Percentiles rank a stretch among this genome's conserved stretches.
These are phyloP conservation scores for Solanum chiquidenum DNA, from an alignment of 257 asterid genomes.

Conservation along the genomic window DNA sequence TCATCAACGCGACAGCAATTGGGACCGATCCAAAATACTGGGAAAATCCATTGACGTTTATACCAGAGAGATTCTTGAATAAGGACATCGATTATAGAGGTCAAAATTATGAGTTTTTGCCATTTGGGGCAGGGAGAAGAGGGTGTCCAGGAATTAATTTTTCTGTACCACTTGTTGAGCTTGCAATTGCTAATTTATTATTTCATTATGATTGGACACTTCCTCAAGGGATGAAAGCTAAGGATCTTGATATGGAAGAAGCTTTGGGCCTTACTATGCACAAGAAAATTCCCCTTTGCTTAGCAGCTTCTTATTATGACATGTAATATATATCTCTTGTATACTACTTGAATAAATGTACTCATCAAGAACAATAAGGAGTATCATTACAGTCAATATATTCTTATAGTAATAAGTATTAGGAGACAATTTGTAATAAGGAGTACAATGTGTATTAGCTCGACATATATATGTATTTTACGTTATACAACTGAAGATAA, in stretches of 20 bases:
- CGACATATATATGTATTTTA: too few species aligned
- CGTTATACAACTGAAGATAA: neutral
- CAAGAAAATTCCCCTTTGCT: slow-evolving; percentile 33
- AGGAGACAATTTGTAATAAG: neutral
- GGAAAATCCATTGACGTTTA: slow-evolving; percentile 19
- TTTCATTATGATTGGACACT: slow-evolving; percentile 30
- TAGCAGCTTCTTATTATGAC: slow-evolving; percentile 6
- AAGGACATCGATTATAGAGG: slow-evolving; percentile 26
- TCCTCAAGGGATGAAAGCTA: slow-evolving; percentile 12
- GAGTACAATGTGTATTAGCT: neutral
- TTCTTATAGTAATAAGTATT: neutral
- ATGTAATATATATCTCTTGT: neutral
- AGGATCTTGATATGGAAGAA: slow-evolving; percentile 43
- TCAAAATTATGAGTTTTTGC: slow-evolving; percentile 27
- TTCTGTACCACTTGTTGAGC: slow-evolving; percentile 25
- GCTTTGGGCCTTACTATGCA: slow-evolving; percentile 27
- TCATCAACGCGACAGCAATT: slow-evolving; percentile 22
- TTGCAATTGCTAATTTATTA: slow-evolving; percentile 35
- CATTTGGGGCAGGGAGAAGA: slow-evolving; percentile 46
- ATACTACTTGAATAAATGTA: neutral
- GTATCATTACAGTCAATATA: neutral
- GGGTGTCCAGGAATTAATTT: slow-evolving; percentile 45
- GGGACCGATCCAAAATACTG: slow-evolving; percentile 18
- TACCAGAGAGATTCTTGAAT: slow-evolving; percentile 30
- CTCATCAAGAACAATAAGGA: neutral